Evolutionary conservation across 305 asterid species (phyloP).

Genomic region (Stenogyne calaminthoides): DNA sequence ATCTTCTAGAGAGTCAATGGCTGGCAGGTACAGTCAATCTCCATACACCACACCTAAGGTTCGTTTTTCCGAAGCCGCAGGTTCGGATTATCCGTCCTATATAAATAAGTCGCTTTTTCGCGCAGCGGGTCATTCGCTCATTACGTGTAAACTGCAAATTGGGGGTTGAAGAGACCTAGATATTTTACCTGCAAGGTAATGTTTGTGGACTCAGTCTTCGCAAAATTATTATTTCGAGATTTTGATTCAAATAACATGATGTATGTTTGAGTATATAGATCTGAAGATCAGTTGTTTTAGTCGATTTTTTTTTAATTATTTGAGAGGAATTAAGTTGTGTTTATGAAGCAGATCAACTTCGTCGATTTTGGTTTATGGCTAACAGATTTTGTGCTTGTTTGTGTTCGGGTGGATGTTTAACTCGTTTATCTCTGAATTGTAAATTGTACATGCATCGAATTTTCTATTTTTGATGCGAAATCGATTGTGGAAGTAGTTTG

Average conservation of each 20-base stretch:
- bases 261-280: conserved; percentile 10
- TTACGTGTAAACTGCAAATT: conserved; percentile 36
- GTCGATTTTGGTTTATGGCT: background rate
- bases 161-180: conserved; percentile 21
- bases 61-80: conserved; percentile 47
- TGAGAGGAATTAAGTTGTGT: background rate
- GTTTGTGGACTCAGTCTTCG: conserved; percentile 24
- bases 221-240: background rate
- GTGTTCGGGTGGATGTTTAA: background rate
- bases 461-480: background rate
- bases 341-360: conserved; percentile 11
- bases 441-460: background rate
- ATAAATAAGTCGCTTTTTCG: conserved; percentile 36
- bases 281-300: conserved; percentile 8
- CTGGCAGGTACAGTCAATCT: conserved; percentile 50
- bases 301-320: background rate
- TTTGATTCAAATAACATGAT: background rate
- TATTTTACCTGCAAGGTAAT: conserved; percentile 42
- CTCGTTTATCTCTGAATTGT: background rate
- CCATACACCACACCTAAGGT: conserved; percentile 44
- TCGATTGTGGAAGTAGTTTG: background rate
- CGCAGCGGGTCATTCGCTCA: conserved; percentile 5
- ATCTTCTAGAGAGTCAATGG: conserved; percentile 54
- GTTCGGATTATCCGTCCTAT: conserved; percentile 35
- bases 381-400: background rate